Conservation (phyloP, 2,329 filamentous ascomycete genomes). For the Metarhizium sp. region DNA sequence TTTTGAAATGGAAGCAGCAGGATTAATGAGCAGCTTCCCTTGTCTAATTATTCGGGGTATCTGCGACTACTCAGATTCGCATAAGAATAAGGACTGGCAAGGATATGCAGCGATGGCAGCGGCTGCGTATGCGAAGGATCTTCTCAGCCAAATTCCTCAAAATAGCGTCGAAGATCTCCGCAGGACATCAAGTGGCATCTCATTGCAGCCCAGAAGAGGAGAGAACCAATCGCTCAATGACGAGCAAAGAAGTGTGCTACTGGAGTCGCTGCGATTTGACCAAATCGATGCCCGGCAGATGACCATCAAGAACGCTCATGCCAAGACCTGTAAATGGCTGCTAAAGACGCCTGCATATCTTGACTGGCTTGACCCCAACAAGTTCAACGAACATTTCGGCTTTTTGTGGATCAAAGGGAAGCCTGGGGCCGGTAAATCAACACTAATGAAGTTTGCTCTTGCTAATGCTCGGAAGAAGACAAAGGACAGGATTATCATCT, state of each 20-base stretch:
- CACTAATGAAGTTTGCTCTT: slow-evolving; percentile 32
- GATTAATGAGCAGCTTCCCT: too few relatives aligned
- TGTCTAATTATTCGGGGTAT: too few relatives aligned
- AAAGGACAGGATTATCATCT: slow-evolving; percentile 19
- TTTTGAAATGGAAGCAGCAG: too few relatives aligned
- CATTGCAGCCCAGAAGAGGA: too few relatives aligned
- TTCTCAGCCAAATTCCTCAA: too few relatives aligned
- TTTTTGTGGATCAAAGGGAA: slow-evolving; percentile 40
- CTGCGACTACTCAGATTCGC: too few relatives aligned
- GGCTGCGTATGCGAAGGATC: too few relatives aligned
- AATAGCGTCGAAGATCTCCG: too few relatives aligned
- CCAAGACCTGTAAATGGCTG: slow-evolving; percentile 24
- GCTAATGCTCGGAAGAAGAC: slow-evolving; percentile 7
- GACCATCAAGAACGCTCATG: slow-evolving; percentile 26
- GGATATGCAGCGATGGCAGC: too few relatives aligned
- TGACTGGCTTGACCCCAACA: slow-evolving; percentile 25
- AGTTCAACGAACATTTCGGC: slow-evolving; percentile 19
- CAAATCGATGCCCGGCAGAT: slow-evolving; percentile 27
- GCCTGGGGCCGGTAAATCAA: slow-evolving; percentile 35
- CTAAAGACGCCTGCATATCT: slow-evolving; percentile 21
- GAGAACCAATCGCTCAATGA: not conserved
- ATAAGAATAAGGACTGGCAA: too few relatives aligned
- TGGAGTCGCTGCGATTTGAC: slow-evolving; percentile 26
- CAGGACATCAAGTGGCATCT: too few relatives aligned
- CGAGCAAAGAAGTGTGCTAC: not conserved